Base-by-base conservation (phyloP, 179 eudicot species). In the Silene vulgaris region DNA sequence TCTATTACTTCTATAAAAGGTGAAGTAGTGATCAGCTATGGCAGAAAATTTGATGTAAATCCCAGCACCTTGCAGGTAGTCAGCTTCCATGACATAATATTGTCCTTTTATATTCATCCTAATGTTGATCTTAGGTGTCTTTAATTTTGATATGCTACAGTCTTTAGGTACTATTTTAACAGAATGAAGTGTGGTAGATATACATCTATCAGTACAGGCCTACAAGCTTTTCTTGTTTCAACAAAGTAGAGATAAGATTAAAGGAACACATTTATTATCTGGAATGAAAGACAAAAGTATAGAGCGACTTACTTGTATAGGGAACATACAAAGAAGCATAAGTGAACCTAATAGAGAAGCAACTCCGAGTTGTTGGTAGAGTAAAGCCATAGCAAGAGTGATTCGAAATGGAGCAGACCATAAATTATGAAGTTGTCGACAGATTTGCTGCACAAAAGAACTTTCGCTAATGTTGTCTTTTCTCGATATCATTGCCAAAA, bases 321-420 rank as follows among this genome's bases (percentile, higher is more conserved):
- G 94, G 72, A 89, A 84, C 88, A 86, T 83, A 52, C 86, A 82
- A 77, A 86, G 78, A 66, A 89, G 76, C 85, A 88, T 78, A 57
- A 85, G 79, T 63, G 90, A 76, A 66, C 94, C 91, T 78, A 86
- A 77, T 61, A 89, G 84, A 28, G 94, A 88, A 72, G 94, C 90
- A 63, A 82, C 80, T 32, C 94, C 94, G 26, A 88, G 72, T 71
- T 89, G 90, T 80, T 86, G 89, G 78, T 85, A 88, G 17, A 89
- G 91, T 60, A 89, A 85, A 75, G 82, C 72, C 91, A 88, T 76
- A 63, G 90, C 87, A 72, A 89, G 76, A 45, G 75, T 75, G 29
- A 89, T 89, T 5, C 94, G 88, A 75, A 89, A 89, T 23, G 94
- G 94, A 76, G 86, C 82, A 23, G 94, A 89, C 94, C 94, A 89